phyloP scores from a whole-genome alignment of 1,284 basidiomycete genomes.

The Amylostereum areolatum region DNA sequence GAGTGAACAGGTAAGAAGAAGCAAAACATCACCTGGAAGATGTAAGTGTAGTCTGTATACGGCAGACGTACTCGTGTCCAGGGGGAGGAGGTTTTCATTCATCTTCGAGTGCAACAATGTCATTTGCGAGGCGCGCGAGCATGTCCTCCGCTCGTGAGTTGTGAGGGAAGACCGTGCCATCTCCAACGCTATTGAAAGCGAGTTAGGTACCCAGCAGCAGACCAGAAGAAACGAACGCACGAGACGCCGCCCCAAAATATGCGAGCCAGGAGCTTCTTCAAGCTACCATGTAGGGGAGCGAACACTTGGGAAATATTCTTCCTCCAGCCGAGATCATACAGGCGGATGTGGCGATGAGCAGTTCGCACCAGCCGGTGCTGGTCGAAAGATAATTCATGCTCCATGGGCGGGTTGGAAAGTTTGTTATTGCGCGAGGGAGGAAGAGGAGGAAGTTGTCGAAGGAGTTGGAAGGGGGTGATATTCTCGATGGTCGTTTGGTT shows the following conservation, averaged over 20 bases:
- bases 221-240: slow-evolving; percentile 33
- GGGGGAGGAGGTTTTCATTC: slow-evolving; percentile 14
- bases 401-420: slow-evolving; percentile 63
- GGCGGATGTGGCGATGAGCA: slow-evolving; percentile 58
- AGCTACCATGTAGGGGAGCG: slow-evolving; percentile 39
- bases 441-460: slow-evolving; percentile 61
- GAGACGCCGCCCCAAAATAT: slow-evolving; percentile 55
- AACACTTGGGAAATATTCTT: slow-evolving; percentile 66
- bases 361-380: slow-evolving; percentile 66
- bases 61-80: too few species aligned
- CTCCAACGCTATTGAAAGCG: slow-evolving; percentile 42
- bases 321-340: slow-evolving; percentile 77
- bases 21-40: too few species aligned
- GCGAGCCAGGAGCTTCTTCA: slow-evolving; percentile 45
- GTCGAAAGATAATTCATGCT: slow-evolving; percentile 65
- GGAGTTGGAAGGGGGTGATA: slow-evolving; percentile 69
- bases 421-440: slow-evolving; percentile 33
- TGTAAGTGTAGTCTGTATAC: too few species aligned
- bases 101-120: slow-evolving; percentile 51
- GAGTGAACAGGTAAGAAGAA: too few species aligned
- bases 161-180: slow-evolving; percentile 59
- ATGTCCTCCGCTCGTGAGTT: slow-evolving; percentile 62
- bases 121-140: slow-evolving; percentile 53
- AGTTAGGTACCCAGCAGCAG: not conserved
- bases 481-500: slow-evolving; percentile 86